phyloP scores from a whole-genome alignment of 1,139 yeast genomes.

The Protomyces lactucae-debilis region DNA sequence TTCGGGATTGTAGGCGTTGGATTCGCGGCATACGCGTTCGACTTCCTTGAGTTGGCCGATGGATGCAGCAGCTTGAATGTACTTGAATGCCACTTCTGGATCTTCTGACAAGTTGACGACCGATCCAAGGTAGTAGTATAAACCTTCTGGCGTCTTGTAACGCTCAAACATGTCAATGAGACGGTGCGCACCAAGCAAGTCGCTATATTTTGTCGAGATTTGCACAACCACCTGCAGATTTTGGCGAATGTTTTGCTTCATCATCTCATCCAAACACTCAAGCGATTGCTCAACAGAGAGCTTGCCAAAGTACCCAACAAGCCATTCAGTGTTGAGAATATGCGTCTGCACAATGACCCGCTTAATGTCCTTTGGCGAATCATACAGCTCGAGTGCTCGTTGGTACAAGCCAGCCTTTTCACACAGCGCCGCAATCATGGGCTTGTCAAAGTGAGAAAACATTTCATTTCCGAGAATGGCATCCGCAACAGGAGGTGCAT shows the following conservation, averaged over 20 bases:
- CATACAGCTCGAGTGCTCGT: conserved; percentile 86
- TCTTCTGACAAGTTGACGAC: conserved; percentile 92
- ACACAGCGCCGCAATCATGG: conserved; percentile 83
- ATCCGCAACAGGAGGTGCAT: conserved; percentile 99
- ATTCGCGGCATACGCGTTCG: conserved; percentile 91
- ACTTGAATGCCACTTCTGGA: conserved; percentile 90
- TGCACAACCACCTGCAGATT: conserved; percentile 91
- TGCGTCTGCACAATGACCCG: conserved; percentile 87
- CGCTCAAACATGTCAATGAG: conserved; percentile 90
- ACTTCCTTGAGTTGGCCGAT: conserved; percentile 88
- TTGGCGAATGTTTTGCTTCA: conserved; percentile 73
- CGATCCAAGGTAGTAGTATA: conserved; percentile 86
- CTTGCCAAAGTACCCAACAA: conserved; percentile 86
- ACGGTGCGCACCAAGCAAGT: conserved; percentile 78
- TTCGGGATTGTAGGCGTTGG: conserved; percentile 91
- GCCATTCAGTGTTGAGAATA: conserved; percentile 87
- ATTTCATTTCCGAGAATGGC: conserved; percentile 94
- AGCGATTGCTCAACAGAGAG: conserved; percentile 90
- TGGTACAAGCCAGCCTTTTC: conserved; percentile 92
- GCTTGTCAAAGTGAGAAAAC: conserved; percentile 93
- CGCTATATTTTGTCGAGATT: conserved; percentile 94
- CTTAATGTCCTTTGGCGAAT: conserved; percentile 89
- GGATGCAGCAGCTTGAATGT: conserved; percentile 88
- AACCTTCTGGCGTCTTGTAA: conserved; percentile 85
- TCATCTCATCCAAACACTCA: conserved; percentile 79